These are phyloP conservation scores for Apostasia shenzhenica DNA, from an alignment of 106 monocot species.

Conservation along the genomic window DNA sequence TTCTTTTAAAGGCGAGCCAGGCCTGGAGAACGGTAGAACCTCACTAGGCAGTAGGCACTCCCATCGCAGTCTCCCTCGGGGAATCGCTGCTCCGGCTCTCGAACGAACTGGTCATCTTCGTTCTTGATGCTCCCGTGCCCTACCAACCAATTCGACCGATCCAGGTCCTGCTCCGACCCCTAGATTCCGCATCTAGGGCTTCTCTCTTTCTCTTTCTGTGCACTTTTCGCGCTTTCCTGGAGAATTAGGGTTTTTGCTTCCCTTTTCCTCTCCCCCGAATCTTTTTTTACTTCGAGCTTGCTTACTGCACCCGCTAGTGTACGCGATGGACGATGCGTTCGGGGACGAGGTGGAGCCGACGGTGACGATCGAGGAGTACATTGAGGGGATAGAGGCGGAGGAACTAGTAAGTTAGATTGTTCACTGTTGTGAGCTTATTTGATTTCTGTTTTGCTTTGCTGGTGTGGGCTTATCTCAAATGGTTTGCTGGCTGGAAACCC, in stretches of 20 bases:
- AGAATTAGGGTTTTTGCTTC: not conserved
- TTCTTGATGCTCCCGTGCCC: too few species aligned
- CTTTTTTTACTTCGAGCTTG: not conserved
- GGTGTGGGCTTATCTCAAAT: not conserved
- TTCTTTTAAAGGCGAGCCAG: too few species aligned
- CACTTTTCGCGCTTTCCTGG: too few species aligned
- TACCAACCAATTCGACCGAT: too few species aligned
- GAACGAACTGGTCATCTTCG: too few species aligned
- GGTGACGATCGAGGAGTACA: conserved; percentile 77
- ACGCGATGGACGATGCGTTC: conserved; percentile 60
- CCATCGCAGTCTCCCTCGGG: too few species aligned
- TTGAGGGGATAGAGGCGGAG: conserved; percentile 72
- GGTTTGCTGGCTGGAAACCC: conserved; percentile 17
- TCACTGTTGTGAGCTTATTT: conserved; percentile 1
- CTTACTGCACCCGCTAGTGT: not conserved
- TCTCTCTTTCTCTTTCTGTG: too few species aligned
- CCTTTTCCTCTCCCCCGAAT: not conserved
- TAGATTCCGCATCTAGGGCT: too few species aligned
- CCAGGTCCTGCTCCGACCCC: too few species aligned
- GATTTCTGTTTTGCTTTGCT: conserved; percentile 1
- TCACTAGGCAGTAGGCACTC: too few species aligned
- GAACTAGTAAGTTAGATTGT: conserved; percentile 48
- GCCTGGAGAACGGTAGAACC: too few species aligned
- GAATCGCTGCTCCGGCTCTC: too few species aligned
- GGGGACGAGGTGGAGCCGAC: conserved; percentile 74